Evolutionary conservation across 2,329 filamentous ascomycete genomes (phyloP), one percentile per base, ranked within the genome.

Genomic region (Fusarium verrucosum): DNA sequence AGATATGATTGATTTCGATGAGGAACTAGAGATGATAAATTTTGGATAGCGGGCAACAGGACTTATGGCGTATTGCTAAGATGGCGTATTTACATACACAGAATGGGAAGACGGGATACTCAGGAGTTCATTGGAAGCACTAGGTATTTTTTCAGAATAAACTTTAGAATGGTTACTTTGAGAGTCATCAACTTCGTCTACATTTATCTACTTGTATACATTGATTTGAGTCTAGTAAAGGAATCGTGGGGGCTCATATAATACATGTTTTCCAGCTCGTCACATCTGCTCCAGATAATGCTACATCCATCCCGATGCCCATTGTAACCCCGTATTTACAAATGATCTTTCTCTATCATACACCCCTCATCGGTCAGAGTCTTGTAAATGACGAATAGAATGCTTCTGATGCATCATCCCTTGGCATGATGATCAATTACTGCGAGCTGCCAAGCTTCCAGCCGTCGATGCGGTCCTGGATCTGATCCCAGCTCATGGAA

Each of bases 401-500:
- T 20, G 36, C 14, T 17, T n/a, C 23, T 20, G 19, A 36, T 41
- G 23, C 9, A 28, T 41, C 20, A 30, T 33, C 17, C 36, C 45
- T 44, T 40, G 25, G 22, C 22, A 33, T n/a, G n/a, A 14, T 43
- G 17, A 11, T 32, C 23, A 35, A 25, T 23, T 68, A 71, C 8
- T 51, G 62, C 60, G 79, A 75, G 73, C 85, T 86, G 7, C 94
- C 94, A 62, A 98, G 77, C 71, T 92, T 89, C 92, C 94, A 97
- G 73, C 85, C 84, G 40, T 89, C 86, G 70, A 98, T 95, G 51
- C 90, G 84, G 56, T 93, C 89, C 80, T 98, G 93, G 38, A 98
- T 94, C 77, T 96, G 91, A 49, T 90, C 89, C 94, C 95, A 98
- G 23, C 83, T 83, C 76, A 96, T 86, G 28, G 88, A 81, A 69